A percentile compares a stretch with the other conserved stretches of the same genome.
Conservation (phyloP, 2,329 filamentous ascomycete genomes). For the Pyrenophora seminiperda region DNA sequence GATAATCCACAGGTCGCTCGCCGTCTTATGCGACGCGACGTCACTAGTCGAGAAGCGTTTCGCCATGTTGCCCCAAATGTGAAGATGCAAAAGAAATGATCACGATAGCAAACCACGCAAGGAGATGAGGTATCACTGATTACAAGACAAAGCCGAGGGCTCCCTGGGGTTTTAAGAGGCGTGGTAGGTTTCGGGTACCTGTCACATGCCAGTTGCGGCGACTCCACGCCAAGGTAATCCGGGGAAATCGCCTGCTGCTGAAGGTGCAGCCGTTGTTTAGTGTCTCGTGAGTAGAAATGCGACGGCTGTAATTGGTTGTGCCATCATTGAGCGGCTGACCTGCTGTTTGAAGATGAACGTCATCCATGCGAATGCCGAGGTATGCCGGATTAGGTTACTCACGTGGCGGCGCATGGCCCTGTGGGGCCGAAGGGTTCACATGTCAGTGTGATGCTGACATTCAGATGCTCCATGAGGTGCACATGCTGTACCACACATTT, state of each 20-base stretch:
- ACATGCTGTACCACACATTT: not conserved
- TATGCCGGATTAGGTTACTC: conserved; percentile 15
- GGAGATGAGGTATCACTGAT: conserved; percentile 4
- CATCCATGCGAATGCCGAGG: conserved; percentile 39
- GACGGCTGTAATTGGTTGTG: conserved; percentile 34
- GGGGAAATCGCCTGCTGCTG: conserved; percentile 28
- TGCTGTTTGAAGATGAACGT: conserved; percentile 39
- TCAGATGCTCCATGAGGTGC: conserved; percentile 19
- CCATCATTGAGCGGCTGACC: conserved; percentile 21
- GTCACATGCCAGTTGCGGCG: conserved; percentile 44
- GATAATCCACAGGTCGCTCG: conserved; percentile 83
- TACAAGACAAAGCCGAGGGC: conserved; percentile 27
- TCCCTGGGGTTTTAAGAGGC: conserved; percentile 31
- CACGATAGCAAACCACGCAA: conserved; percentile 1
- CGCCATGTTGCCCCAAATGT: conserved; percentile 65
- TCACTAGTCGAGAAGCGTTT: conserved; percentile 83
- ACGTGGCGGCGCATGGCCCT: conserved; percentile 15
- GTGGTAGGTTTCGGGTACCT: conserved; percentile 29
- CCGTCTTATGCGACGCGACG: conserved; percentile 89
- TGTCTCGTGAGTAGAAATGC: conserved; percentile 39
- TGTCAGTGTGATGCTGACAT: conserved; percentile 21
- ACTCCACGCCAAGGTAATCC: conserved; percentile 35
- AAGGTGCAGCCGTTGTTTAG: conserved; percentile 25
- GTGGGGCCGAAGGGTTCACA: conserved; percentile 10
- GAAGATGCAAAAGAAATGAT: conserved; percentile 7